Evolutionary conservation across 768 basidiomycete species (phyloP), one percentile per base, ranked within the genome.

Genomic region (Leccinum fibrillosum): DNA sequence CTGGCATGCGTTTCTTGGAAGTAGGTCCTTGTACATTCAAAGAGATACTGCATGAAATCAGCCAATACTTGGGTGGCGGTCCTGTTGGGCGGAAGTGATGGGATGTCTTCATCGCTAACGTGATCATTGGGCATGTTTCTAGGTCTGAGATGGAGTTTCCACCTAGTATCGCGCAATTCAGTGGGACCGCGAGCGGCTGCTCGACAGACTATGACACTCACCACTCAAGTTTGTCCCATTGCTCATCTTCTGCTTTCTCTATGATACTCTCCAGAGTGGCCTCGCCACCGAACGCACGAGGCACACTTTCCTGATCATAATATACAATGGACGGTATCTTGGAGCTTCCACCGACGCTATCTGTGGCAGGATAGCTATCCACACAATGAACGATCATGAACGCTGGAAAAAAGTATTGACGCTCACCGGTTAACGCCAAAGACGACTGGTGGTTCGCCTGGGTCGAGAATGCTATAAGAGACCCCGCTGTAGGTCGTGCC

Each of bases 401-500:
- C 15, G 9, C 13, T 2, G 26, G 15, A 19, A 49, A 11, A 19
- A 30, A n/a, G 23, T 9, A 21, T 39, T 1, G 6, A 25, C 11
- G 12, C 66, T 55, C 35, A 73, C 72, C 71, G 64, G 30, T 64
- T 62, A 7, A 68, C 65, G 11, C 66, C 59, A 32, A 37, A 58
- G 35, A 66, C 48, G 32, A 65, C 44, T 2, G 69, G 69, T 32
- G 63, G 61, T 39, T 74, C 66, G 7, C 69, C 72, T 34, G 72
- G 71, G 51, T 65, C 63, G 17, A 73, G 71, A 37, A 73, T 65
- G 44, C 68, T 63, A 58, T 82, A 82, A 0, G 78, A 79, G 9
- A 82, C 71, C 4, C 80, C 80, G 34, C 81, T 82, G 49, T 69
- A 81, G 2, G 80, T 83, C 1, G 79, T 83, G 8, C 82, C 82